Conservation (phyloP, 805 yeast species). For the Candida orba region DNA sequence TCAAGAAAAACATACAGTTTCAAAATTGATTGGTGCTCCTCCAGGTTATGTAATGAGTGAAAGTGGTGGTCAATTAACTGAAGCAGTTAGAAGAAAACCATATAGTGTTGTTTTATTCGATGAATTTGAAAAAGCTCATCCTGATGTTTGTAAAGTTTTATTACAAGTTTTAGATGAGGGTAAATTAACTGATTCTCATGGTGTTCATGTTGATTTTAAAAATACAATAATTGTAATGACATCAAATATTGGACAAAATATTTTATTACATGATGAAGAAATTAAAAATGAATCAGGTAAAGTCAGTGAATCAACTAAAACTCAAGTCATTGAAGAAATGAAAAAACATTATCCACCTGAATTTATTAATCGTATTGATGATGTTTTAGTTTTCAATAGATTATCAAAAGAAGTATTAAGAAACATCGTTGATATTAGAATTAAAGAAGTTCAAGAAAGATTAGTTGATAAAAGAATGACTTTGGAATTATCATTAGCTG, state of each 20-base stretch:
- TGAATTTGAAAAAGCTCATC: constrained; percentile 96
- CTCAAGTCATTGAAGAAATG: constrained; percentile 59
- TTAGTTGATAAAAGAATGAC: constrained; percentile 71
- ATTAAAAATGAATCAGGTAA: constrained; percentile 46
- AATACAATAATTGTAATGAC: constrained; percentile 96
- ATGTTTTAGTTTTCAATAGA: constrained; percentile 87
- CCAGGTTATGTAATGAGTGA: constrained; percentile 98
- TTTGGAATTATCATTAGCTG: constrained; percentile 47
- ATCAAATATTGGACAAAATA: constrained; percentile 92
- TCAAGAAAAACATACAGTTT: constrained; percentile 88
- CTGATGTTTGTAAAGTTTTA: constrained; percentile 85
- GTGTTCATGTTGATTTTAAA: constrained; percentile 88
- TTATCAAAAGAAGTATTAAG: constrained; percentile 69
- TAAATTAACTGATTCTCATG: constrained; percentile 88
- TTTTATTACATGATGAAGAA: constrained; percentile 57
- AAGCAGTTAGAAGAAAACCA: constrained; percentile 92
- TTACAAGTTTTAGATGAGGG: constrained; percentile 96
- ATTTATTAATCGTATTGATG: constrained; percentile 90
- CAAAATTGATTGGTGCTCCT: constrained; percentile 93
- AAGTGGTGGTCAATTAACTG: constrained; percentile 89
- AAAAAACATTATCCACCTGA: constrained; percentile 83
- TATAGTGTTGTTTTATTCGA: constrained; percentile 89
- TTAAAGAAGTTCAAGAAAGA: constrained; percentile 74
- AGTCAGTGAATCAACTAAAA: constrained; percentile 47
- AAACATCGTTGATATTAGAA: constrained; percentile 78